Evolutionary conservation across 2,329 filamentous ascomycete genomes (phyloP), one percentile per base, ranked within the genome.

Genomic region (Emmonsiellopsis sp.): DNA sequence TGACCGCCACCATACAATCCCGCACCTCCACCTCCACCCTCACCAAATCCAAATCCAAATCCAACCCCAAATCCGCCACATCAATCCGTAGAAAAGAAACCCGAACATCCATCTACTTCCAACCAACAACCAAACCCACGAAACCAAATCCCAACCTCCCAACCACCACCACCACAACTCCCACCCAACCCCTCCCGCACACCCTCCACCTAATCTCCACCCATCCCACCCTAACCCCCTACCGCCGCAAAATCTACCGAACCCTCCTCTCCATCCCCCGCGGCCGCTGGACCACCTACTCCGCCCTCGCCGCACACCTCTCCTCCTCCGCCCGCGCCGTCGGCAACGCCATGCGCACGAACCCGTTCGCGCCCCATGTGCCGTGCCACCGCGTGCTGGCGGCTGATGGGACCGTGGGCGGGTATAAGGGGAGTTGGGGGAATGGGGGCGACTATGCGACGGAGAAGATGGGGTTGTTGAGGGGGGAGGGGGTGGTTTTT

Each of bases 351-450:
- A 75, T 94, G 63, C 79, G 86, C 14, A 74, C 71, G 37, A 95
- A 95, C 65, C 88, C 88, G 0, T 94, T 92, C 62, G 88, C 89
- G 11, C 88, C 89, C 0, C 78, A 81, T 36, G 85, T 92, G 4
- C 89, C 88, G 1, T 94, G 88, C 60, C 88, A 94, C 68, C 79
- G 89, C 8, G 85, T 92, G 21, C 80, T 94, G 46, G 86, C 87
- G 5, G 84, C 82, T 42, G 84, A 84, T 50, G 84, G 87, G 10
- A 75, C 65, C 6, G 64, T 80, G 17, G 76, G 77, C 13, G 77
- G 77, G 9, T 80, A 79, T 60, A 71, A 74, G 39, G 77, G 77
- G 11, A 66, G 69, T 36, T 76, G 76, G 74, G 69, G 71, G 31
- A 71, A 73, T 53, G 65, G 71, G n/a, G 72, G 71, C 5, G 68